phyloP scores from a whole-genome alignment of 768 basidiomycete species.

The Pholiota conissans region DNA sequence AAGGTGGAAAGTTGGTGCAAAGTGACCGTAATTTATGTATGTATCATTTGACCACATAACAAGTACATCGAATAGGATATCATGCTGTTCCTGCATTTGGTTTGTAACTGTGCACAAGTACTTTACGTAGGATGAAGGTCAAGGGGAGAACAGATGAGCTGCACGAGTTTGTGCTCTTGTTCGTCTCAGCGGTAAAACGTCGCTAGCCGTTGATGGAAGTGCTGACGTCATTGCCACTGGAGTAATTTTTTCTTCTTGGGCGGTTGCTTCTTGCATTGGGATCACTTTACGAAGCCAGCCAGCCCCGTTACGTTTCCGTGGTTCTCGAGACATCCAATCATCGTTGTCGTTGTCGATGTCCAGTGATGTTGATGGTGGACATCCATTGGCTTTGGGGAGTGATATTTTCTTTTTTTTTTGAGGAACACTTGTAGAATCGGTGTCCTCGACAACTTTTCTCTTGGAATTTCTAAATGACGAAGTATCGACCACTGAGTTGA shows the following conservation, averaged over 20 bases:
- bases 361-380: background rate
- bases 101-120: no score
- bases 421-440: background rate
- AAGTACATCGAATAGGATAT: no score
- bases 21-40: conserved; percentile 5
- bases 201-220: background rate
- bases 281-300: background rate
- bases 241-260: no score
- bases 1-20: conserved; percentile 61
- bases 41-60: background rate
- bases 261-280: background rate
- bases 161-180: background rate
- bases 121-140: no score
- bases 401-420: background rate
- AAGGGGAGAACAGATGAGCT: background rate
- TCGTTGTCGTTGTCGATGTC: background rate
- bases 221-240: background rate
- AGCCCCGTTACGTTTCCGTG: background rate
- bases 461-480: conserved; percentile 10
- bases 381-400: background rate
- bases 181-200: background rate
- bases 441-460: conserved; percentile 5
- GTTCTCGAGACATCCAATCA: background rate
- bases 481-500: background rate
- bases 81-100: no score